Evolutionary conservation across 2,329 filamentous ascomycete species (phyloP).

Genomic region (Neopestalotiopsis rosae): DNA sequence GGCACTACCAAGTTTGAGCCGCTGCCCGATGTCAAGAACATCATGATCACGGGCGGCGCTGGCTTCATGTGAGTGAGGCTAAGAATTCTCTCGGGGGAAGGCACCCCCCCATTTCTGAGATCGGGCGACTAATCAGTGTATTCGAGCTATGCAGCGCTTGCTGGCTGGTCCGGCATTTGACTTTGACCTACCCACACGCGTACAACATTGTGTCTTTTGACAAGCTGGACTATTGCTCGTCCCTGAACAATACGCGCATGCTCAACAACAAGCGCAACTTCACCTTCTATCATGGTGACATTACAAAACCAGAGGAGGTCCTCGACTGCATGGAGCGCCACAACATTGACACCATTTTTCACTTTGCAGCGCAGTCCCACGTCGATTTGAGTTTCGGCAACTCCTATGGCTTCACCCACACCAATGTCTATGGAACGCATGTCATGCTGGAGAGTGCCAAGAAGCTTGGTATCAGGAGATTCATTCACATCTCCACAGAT

Average conservation of each 20-base stretch:
- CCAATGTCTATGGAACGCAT: constrained; percentile 85
- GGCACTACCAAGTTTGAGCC: constrained; percentile 75
- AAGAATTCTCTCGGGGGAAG: background rate
- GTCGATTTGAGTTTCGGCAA: constrained; percentile 85
- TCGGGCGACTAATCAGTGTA: background rate
- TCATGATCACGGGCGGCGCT: constrained; percentile 83
- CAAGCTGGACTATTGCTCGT: constrained; percentile 83
- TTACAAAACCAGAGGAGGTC: constrained; percentile 74
- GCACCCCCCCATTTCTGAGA: background rate
- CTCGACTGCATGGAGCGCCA: constrained; percentile 73
- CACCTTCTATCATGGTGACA: constrained; percentile 79
- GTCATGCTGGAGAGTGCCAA: constrained; percentile 79
- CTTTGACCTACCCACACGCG: constrained; percentile 71
- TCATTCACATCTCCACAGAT: constrained; percentile 84
- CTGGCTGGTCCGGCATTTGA: constrained; percentile 82
- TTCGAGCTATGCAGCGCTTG: constrained; percentile 63
- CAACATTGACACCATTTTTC: constrained; percentile 79
- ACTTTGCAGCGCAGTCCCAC: constrained; percentile 86
- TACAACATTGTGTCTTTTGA: constrained; percentile 86
- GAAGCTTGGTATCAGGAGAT: constrained; percentile 71
- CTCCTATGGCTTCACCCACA: constrained; percentile 80
- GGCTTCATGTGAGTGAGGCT: constrained; percentile 75
- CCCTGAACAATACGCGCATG: constrained; percentile 77
- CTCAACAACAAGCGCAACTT: constrained; percentile 75
- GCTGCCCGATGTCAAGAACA: constrained; percentile 73